phyloP scores from a whole-genome alignment of 73 alveolate species.

The Diophrys sp. region DNA sequence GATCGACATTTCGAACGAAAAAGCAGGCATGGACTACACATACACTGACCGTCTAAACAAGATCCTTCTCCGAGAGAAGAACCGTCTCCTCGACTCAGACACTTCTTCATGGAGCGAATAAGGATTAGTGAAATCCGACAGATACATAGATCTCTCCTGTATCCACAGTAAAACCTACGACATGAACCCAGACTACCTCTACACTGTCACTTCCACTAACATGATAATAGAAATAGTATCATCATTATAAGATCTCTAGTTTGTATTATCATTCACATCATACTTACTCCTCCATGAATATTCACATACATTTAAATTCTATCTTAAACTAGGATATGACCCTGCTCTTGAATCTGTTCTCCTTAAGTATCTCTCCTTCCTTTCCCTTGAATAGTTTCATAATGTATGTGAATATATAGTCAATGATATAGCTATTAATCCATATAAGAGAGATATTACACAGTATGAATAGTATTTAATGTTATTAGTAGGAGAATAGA shows the following conservation, averaged over 20 bases:
- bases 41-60: neutral
- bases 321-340: neutral
- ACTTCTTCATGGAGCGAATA: neutral
- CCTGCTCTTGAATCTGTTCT: neutral
- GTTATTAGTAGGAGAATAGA: neutral
- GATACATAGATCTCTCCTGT: neutral
- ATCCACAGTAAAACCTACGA: neutral
- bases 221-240: neutral
- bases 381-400: neutral
- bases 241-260: neutral
- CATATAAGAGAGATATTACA: neutral
- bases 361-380: neutral
- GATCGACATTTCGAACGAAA: neutral
- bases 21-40: neutral
- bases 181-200: neutral
- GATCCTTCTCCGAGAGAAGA: neutral
- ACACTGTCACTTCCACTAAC: neutral
- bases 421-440: neutral
- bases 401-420: too few relatives aligned
- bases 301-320: neutral
- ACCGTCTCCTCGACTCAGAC: neutral
- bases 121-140: neutral
- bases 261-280: too few relatives aligned
- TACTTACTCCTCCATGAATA: neutral
- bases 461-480: neutral